Conservation (phyloP, 1,284 basidiomycete genomes). For the Malassezia restricta region DNA sequence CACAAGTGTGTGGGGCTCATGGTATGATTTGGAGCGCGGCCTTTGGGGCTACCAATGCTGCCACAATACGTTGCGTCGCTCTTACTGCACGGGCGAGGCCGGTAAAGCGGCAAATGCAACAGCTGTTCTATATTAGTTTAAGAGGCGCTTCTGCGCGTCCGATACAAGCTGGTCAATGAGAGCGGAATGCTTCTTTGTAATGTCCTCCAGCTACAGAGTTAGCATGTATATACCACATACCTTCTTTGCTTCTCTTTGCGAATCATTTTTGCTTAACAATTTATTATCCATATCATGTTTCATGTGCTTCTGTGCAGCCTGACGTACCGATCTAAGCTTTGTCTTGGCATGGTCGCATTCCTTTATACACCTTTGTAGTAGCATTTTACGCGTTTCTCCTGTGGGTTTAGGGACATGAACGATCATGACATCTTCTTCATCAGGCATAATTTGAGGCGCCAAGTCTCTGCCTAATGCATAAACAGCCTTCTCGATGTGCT, state of each 20-base stretch:
- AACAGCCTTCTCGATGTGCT: constrained; percentile 41
- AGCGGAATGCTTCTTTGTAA: constrained; percentile 11
- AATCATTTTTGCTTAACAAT: constrained; percentile 32
- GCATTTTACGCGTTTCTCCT: constrained; percentile 29
- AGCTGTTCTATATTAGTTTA: constrained; percentile 48
- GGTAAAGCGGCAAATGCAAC: constrained; percentile 59
- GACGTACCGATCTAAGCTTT: constrained; percentile 31
- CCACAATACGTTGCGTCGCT: constrained; percentile 69
- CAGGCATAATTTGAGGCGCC: constrained; percentile 26
- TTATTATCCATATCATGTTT: constrained; percentile 35
- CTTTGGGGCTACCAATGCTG: constrained; percentile 93
- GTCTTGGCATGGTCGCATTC: constrained; percentile 42
- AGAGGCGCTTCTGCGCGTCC: constrained; percentile 12
- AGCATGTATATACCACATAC: constrained; percentile 4
- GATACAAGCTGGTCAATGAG: constrained; percentile 1
- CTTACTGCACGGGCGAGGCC: constrained; percentile 82
- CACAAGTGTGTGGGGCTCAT: constrained; percentile 87
- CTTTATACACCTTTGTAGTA: constrained; percentile 32
- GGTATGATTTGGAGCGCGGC: constrained; percentile 62
- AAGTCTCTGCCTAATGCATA: constrained; percentile 32
- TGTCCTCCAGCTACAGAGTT: constrained; percentile 11
- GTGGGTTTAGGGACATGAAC: constrained; percentile 40
- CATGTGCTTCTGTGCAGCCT: constrained; percentile 40
- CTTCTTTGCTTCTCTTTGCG: constrained; percentile 29
- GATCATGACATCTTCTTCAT: constrained; percentile 31